Evolutionary conservation across 1,284 basidiomycete genomes (phyloP), one percentile per base, ranked within the genome.

Genomic region (Papiliotrema flavescens): DNA sequence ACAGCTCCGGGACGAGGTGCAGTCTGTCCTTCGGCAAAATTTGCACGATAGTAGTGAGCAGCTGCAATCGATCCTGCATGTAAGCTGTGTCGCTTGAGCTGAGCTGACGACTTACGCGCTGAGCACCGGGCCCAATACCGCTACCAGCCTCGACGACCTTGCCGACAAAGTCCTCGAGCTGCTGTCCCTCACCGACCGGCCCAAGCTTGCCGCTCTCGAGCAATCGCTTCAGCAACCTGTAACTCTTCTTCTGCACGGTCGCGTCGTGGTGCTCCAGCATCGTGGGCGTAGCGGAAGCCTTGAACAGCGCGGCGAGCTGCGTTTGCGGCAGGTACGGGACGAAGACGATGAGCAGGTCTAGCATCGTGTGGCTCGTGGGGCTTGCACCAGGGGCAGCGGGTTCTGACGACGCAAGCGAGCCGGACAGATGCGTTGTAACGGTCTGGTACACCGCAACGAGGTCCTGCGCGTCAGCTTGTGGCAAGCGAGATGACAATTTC

Each of bases 221-320:
- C 39, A 94, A 73, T 58, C 87, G 86, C 43, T 87, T 82, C 5
- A 98, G 80, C 20, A 90, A 84, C 67, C 94, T 88, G 79, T 98
- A 98, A 17, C 86, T 88, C 63, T 95, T 90, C 78, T 99, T 99
- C 78, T 98, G 96, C 1, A 97, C 85, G 1, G 85, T 90, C 48
- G 89, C 90, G 64, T 97, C 90, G 60, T 80, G 82, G 68, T 84
- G 85, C 51, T 76, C 75, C 19, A 77, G 67, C 57, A 77, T 63
- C 19, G 68, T 71, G n/a, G 65, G 60, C 14, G 69, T 72, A 2
- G 74, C 66, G 1, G 69, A 72, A 17, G 74, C 76, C 43, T 81
- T 82, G 73, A 92, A 87, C 37, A 93, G 80, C 2, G 80, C 78
- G 9, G 78, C 77, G 2, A 83, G 82, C 61, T 90, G 86, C 5